Conservation (phyloP, 495 filamentous ascomycete species). For the Cercophora scortea region DNA sequence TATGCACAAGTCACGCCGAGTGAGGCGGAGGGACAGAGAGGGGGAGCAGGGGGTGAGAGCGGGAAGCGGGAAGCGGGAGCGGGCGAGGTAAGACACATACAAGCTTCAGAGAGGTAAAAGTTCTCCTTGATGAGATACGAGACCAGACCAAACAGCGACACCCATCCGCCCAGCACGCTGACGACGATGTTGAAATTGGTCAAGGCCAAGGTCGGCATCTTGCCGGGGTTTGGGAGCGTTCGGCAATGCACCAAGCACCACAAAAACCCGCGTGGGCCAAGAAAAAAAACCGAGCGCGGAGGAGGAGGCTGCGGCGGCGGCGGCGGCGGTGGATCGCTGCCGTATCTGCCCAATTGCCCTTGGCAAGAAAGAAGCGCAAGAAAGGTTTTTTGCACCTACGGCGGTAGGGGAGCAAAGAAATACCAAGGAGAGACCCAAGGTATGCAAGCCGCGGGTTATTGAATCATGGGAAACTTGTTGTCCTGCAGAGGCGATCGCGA, state of each 20-base stretch:
- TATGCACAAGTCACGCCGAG: too few relatives aligned
- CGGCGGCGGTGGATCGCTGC: too few relatives aligned
- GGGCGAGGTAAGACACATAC: slow-evolving; percentile 56
- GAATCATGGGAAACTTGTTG: slow-evolving; percentile 29
- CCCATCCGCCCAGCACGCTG: slow-evolving; percentile 76
- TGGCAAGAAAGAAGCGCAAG: too few relatives aligned
- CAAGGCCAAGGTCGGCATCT: slow-evolving; percentile 70
- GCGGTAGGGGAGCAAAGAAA: slow-evolving; percentile 11
- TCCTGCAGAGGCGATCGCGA: too few relatives aligned
- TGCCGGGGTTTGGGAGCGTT: neutral
- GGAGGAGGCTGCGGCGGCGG: too few relatives aligned
- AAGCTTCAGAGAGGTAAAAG: slow-evolving; percentile 85
- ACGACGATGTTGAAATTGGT: slow-evolving; percentile 88
- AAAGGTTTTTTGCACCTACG: too few relatives aligned
- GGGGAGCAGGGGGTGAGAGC: too few relatives aligned
- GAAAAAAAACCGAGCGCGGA: too few relatives aligned
- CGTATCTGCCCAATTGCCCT: too few relatives aligned
- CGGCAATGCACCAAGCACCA: too few relatives aligned
- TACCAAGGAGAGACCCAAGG: slow-evolving; percentile 2
- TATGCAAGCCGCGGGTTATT: slow-evolving; percentile 31
- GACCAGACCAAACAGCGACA: slow-evolving; percentile 80
- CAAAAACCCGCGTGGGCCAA: too few relatives aligned
- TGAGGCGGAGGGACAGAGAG: too few relatives aligned
- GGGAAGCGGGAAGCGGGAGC: slow-evolving; percentile 62
- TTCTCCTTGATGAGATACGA: slow-evolving; percentile 85